Conservation (phyloP, 1,284 basidiomycete genomes). For the Boletus holoroseus region DNA sequence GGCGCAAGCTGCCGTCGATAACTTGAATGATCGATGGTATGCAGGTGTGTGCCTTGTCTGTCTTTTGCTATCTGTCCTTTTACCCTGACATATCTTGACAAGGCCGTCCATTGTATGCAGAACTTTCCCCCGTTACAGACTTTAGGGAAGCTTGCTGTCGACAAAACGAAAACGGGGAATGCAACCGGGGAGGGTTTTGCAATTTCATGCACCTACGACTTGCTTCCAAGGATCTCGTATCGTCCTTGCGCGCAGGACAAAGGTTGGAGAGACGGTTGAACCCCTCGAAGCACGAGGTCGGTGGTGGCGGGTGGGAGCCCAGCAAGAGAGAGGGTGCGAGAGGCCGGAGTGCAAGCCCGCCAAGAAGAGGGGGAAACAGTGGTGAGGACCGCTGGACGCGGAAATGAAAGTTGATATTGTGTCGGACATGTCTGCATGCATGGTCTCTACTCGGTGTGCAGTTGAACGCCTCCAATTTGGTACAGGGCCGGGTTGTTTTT, state of each 20-base stretch:
- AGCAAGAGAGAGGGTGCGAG: conserved; percentile 56
- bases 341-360: conserved; percentile 68
- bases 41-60: conserved; percentile 59
- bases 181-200: conserved; percentile 94
- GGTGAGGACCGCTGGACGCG: conserved; percentile 76
- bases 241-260: conserved; percentile 76
- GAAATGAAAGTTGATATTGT: conserved; percentile 35
- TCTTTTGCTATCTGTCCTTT: conserved; percentile 3
- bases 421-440: neutral
- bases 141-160: conserved; percentile 98
- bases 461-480: too few relatives aligned
- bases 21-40: conserved; percentile 96
- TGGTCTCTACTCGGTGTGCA: neutral
- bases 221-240: conserved; percentile 77
- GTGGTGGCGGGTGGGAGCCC: conserved; percentile 79
- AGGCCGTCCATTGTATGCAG: conserved; percentile 97
- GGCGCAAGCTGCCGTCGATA: conserved; percentile 89
- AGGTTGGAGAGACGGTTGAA: conserved; percentile 73
- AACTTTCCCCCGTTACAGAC: conserved; percentile 96
- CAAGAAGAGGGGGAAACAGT: conserved; percentile 51
- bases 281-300: conserved; percentile 54
- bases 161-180: conserved; percentile 97
- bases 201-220: conserved; percentile 98
- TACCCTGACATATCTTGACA: conserved; percentile 4
- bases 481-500: too few relatives aligned